Evolutionary conservation across 2,329 filamentous ascomycete genomes (phyloP), one percentile per base, ranked within the genome.

Genomic region (Diaporthe vaccinii): DNA sequence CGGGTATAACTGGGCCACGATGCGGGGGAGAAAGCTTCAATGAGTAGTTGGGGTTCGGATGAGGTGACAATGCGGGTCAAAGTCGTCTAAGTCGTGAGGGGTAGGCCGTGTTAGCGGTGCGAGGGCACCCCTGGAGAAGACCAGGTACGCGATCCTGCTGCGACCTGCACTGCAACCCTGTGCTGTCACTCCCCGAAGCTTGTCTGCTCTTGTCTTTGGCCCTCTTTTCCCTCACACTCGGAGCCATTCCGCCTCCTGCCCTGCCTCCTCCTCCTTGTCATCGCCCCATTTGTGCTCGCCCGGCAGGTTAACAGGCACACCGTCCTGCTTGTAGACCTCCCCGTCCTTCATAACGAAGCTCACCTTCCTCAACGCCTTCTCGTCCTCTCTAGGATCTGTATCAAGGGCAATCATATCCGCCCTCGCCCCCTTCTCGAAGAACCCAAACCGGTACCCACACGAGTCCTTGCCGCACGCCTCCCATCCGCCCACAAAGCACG

Each of bases 311-410:
- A 80, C 77, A 9, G 82, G 74, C 39, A 75, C 76, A 3, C 83
- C 82, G 8, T 81, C 79, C 51, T 78, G 73, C 79, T 89, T 89
- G 84, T 87, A 90, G 12, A 90, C 82, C 67, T 79, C 83, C 1
- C 84, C 89, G 78, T 91, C 89, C 79, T 91, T 91, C 88, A 91
- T 90, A 25, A 91, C 89, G 79, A 90, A 90, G 71, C 80, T 82
- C 0, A 90, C 86, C 74, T 83, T 85, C 71, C 88, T 83, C 41
- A 91, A 75, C 2, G 85, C 85, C 28, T 79, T 77, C 1, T 79
- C 49, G 72, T 89, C 86, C 28, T 81, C 76, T 36, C 82, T 81
- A 3, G 86, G 84, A 77, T 90, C 86, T 0, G 83, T 80, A 2
- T 85, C 82, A 15, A 91, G 75, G 0, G 87, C 88, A 65, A 90